Evolutionary conservation across 2,329 filamentous ascomycete genomes (phyloP).

Genomic region (Lecanicillium sp.): DNA sequence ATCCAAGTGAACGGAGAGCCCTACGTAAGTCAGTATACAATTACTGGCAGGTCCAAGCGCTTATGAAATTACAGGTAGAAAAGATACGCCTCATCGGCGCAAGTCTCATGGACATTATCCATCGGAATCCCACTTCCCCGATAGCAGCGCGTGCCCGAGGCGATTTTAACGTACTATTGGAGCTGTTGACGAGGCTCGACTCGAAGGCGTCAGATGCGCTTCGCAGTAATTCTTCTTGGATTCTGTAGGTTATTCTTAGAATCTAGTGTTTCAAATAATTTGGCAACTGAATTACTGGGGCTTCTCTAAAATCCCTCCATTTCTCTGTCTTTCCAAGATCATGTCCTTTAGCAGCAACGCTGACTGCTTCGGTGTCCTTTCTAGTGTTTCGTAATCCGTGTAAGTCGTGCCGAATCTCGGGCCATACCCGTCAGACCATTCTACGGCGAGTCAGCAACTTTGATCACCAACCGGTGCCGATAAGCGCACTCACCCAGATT

Average conservation of each 20-base stretch:
- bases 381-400: slow-evolving; percentile 31
- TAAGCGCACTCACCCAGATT: slow-evolving; percentile 28
- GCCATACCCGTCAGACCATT: slow-evolving; percentile 34
- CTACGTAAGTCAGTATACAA: slow-evolving; percentile 32
- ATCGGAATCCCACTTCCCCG: slow-evolving; percentile 31
- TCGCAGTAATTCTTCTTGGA: slow-evolving; percentile 23
- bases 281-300: background rate
- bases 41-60: too few relatives aligned
- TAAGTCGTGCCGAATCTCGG: slow-evolving; percentile 33
- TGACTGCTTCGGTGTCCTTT: slow-evolving; percentile 33
- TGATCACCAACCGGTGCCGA: background rate
- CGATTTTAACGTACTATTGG: slow-evolving; percentile 34
- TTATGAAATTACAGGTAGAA: slow-evolving; percentile 32
- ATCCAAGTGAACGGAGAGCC: slow-evolving; percentile 35
- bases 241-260: background rate
- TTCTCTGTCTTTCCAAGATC: slow-evolving; percentile 19
- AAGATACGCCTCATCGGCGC: slow-evolving; percentile 35
- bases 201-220: slow-evolving; percentile 38
- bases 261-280: background rate
- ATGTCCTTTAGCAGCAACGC: slow-evolving; percentile 25
- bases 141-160: slow-evolving; percentile 31
- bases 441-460: slow-evolving; percentile 9
- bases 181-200: slow-evolving; percentile 35
- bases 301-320: background rate
- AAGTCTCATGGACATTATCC: slow-evolving; percentile 32